Percentiles rank a stretch among this genome's conserved stretches.
Conservation (phyloP, 2,329 filamentous ascomycete species). For the Botrytis hyacinthi region DNA sequence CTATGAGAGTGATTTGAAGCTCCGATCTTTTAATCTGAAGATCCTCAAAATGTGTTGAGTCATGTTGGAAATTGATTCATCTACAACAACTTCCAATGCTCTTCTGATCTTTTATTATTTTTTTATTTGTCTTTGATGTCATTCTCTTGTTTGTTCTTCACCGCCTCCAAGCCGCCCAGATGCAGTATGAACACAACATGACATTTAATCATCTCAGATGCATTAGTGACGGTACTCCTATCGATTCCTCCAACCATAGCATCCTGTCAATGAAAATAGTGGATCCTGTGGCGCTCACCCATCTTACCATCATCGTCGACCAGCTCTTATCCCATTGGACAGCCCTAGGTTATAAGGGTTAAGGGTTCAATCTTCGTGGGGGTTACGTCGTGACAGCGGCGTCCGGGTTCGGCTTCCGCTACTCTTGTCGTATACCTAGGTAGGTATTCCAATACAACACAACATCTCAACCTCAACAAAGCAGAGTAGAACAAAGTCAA, state of each 20-base stretch:
- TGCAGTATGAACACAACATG: not conserved
- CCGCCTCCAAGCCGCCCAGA: slow-evolving; percentile 1
- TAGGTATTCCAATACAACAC: slow-evolving; percentile 1
- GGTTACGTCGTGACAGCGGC: not conserved
- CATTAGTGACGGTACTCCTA: not conserved
- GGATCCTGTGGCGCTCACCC: not conserved
- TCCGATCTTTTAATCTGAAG: not conserved
- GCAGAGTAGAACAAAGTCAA: not conserved
- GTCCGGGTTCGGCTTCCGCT: not conserved
- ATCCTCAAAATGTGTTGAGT: not conserved
- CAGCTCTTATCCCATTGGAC: not conserved
- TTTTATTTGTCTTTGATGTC: not conserved
- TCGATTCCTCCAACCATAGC: not conserved
- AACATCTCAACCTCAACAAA: slow-evolving; percentile 14
- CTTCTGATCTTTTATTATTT: not conserved
- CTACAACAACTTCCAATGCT: not conserved
- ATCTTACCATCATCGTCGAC: not conserved
- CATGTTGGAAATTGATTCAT: not conserved
- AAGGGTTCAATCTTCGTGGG: slow-evolving; percentile 6
- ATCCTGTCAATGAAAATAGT: not conserved
- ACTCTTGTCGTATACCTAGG: not conserved
- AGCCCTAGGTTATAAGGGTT: not conserved
- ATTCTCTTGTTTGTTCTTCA: not conserved
- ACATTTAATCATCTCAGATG: not conserved
- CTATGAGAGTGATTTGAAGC: not conserved